These are phyloP conservation scores for Ganoderma meredithae DNA, from an alignment of 1,284 basidiomycete genomes.

Conservation along the genomic window DNA sequence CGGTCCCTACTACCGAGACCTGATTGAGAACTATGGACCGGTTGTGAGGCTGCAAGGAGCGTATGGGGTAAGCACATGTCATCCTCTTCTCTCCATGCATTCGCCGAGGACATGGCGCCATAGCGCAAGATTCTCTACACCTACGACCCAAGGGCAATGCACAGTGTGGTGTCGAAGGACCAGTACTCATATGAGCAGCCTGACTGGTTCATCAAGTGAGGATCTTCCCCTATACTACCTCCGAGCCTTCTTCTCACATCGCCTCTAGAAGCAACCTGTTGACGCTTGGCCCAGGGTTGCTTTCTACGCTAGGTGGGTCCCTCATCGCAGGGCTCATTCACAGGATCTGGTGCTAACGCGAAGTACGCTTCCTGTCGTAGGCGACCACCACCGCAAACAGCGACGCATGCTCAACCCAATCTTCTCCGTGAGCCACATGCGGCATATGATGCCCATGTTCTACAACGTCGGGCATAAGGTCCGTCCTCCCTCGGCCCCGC, in stretches of 20 bases:
- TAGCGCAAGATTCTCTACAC: slow-evolving; percentile 39
- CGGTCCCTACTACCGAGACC: slow-evolving; percentile 27
- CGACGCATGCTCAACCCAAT: slow-evolving; percentile 33
- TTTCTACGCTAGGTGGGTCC: slow-evolving; percentile 32
- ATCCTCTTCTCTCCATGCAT: not conserved
- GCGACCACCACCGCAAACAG: slow-evolving; percentile 36
- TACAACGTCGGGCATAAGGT: slow-evolving; percentile 34
- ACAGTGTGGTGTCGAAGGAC: slow-evolving; percentile 44
- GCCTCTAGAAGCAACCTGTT: slow-evolving; percentile 29
- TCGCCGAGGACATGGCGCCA: not conserved
- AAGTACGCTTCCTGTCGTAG: slow-evolving; percentile 21
- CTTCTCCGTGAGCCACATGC: slow-evolving; percentile 34
- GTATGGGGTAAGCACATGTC: slow-evolving; percentile 26
- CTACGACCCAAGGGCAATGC: slow-evolving; percentile 40
- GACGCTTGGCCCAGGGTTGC: slow-evolving; percentile 35
- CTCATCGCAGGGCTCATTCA: not conserved
- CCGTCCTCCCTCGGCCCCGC: slow-evolving; percentile 25
- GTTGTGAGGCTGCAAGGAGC: slow-evolving; percentile 32
- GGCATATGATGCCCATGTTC: slow-evolving; percentile 34
- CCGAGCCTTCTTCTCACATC: slow-evolving; percentile 1
- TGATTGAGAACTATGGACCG: slow-evolving; percentile 33
- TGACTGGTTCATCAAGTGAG: slow-evolving; percentile 33
- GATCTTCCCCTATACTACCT: slow-evolving; percentile 3
- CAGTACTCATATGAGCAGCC: slow-evolving; percentile 42
- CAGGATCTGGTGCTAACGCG: not conserved